Percentiles rank a stretch among this genome's conserved stretches.
phyloP scores from a whole-genome alignment of 306 rosid species.

The Trifolium pratense region DNA sequence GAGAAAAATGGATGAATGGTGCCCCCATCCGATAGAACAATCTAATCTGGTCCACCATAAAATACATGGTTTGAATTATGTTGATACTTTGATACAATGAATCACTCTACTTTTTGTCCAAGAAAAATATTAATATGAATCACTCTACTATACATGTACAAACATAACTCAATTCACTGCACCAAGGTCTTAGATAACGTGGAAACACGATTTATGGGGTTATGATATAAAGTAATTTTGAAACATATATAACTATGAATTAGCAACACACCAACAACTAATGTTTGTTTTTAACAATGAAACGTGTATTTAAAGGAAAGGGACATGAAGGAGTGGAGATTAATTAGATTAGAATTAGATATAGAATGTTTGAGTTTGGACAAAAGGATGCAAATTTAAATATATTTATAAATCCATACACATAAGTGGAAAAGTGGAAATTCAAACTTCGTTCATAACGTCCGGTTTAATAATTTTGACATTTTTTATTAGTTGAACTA shows the following conservation, averaged over 20 bases:
- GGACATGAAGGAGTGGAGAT: constrained; percentile 25
- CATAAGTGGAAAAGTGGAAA: no score
- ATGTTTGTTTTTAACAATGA: background rate
- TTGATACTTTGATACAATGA: background rate
- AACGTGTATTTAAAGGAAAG: constrained; percentile 4
- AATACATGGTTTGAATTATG: constrained; percentile 6
- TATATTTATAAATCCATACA: no score
- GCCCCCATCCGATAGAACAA: background rate
- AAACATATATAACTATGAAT: background rate
- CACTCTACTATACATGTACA: constrained; percentile 5
- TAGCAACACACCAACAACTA: constrained; percentile 29
- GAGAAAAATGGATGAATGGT: background rate
- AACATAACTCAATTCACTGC: constrained; percentile 17
- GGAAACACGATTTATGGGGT: constrained; percentile 35
- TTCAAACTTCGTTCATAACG: no score
- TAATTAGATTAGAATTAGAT: constrained; percentile 12
- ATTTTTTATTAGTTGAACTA: no score
- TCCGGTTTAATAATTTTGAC: no score
- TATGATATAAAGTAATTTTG: constrained; percentile 12
- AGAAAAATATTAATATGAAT: background rate
- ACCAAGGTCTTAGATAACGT: constrained; percentile 29
- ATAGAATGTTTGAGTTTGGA: constrained; percentile 8
- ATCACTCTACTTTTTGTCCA: background rate
- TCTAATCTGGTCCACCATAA: background rate
- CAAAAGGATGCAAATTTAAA: no score